phyloP scores from a whole-genome alignment of 2,329 filamentous ascomycete genomes.

The Phialophora tarda region DNA sequence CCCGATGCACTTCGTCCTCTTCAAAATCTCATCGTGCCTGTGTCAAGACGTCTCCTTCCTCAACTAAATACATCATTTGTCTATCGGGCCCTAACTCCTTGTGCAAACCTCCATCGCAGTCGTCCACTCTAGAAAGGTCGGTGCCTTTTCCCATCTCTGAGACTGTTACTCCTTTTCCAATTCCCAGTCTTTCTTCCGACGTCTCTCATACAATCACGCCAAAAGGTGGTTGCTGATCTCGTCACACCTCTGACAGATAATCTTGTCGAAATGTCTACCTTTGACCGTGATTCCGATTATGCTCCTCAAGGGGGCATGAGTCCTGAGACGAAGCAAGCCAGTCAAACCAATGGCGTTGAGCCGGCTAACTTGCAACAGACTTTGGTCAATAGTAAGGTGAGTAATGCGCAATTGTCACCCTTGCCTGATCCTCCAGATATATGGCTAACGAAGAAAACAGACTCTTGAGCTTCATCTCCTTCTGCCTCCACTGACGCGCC shows the following conservation, averaged over 20 bases:
- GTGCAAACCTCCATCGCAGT: constrained; percentile 7
- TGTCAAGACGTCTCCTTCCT: constrained; percentile 1
- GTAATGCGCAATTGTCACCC: constrained; percentile 12
- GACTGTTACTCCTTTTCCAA: not conserved
- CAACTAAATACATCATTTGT: not conserved
- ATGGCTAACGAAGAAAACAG: constrained; percentile 19
- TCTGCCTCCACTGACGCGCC: constrained; percentile 18
- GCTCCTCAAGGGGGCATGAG: not conserved
- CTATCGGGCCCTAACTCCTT: not conserved
- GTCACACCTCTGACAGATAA: not conserved
- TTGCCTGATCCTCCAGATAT: not conserved
- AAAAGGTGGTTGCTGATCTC: not conserved
- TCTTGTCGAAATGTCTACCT: constrained; percentile 18
- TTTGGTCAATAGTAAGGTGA: constrained; percentile 37
- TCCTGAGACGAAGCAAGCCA: constrained; percentile 12
- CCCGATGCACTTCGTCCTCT: constrained; percentile 8
- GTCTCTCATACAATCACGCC: not conserved
- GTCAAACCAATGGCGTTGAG: constrained; percentile 27
- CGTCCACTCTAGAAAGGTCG: not conserved
- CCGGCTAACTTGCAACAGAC: constrained; percentile 28
- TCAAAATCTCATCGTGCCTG: constrained; percentile 16
- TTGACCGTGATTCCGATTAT: constrained; percentile 6
- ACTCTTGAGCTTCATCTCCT: constrained; percentile 1
- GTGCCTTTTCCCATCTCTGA: not conserved
- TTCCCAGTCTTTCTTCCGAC: constrained; percentile 4